Base-by-base conservation (phyloP, 2,329 filamentous ascomycete species). In the Alternaria sp. region DNA sequence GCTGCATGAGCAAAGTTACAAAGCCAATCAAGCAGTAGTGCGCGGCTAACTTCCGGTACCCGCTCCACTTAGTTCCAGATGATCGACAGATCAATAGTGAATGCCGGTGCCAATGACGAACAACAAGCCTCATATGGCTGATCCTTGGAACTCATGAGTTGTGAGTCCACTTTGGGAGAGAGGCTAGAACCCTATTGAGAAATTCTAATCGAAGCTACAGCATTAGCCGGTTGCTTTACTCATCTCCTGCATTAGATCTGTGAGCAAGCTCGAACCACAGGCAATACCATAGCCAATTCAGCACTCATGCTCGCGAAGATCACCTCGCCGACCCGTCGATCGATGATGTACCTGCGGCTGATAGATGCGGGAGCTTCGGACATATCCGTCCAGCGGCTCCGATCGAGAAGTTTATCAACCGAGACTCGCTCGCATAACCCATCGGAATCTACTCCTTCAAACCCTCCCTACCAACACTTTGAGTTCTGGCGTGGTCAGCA, bases 51-150 rank as follows among this genome's bases (percentile, higher is more conserved):
- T 47, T 58, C 47, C 40, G 54, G 47, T 45, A 46, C 45, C 55
- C 43, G 60, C 55, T 59, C 43, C 49, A 54, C 60, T 62, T 62
- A n/a, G 49, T 44, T 44, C n/a, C 57, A 58, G 17, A 56, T 64
- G 66, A 68, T 70, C 69, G 63, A 65, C 69, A 49, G 51, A 65
- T 64, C 60, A 62, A 60, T 50, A 56, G 61, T 56, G 36, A 49
- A 43, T 46, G 21, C 46, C 54, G 59, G 40, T 11, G 43, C 57
- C n/a, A 62, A 59, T 70, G 63, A 69, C 64, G 69, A 70, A 60
- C 49, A 26, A 46, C 25, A 45, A 66, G 61, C 68, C 64, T 63
- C 40, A 59, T 43, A 28, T 26, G 32, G 32, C 57, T 30, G 46
- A 58, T 54, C 56, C n/a, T 17, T 59, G 32, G 32, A 44, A 40